Conservation (phyloP, 345 rosid genomes). For the Citrus medica region DNA sequence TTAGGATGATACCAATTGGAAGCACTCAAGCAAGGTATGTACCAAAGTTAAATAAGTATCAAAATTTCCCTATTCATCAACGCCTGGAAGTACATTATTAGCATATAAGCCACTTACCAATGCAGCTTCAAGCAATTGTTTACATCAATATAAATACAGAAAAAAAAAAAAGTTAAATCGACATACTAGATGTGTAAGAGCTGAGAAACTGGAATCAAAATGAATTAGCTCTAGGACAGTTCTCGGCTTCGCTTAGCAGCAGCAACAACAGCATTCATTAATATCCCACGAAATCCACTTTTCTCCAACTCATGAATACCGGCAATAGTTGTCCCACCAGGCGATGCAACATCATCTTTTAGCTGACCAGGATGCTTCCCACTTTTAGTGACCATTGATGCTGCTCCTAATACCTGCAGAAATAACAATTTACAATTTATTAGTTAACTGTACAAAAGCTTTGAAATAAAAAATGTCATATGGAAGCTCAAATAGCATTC, state of each 20-base stretch:
- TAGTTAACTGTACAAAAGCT: not conserved
- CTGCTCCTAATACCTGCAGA: slow-evolving; percentile 87
- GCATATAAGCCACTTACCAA: no score
- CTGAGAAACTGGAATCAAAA: not conserved
- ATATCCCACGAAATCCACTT: slow-evolving; percentile 68
- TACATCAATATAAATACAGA: no score
- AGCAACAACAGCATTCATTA: slow-evolving; percentile 91
- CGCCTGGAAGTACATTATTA: no score
- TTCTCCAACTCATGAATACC: slow-evolving; percentile 92
- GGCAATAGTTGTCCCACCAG: slow-evolving; percentile 90
- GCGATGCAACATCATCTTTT: slow-evolving; percentile 87
- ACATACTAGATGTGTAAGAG: not conserved
- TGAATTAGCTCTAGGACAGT: slow-evolving; percentile 49
- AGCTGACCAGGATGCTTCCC: slow-evolving; percentile 92
- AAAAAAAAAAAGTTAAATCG: not conserved
- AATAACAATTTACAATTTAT: not conserved
- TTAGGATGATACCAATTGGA: no score
- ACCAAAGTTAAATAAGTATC: no score
- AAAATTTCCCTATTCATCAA: no score
- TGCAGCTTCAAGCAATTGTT: not conserved
- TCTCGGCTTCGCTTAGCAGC: slow-evolving; percentile 75
- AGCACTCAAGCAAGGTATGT: no score
- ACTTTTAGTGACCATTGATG: slow-evolving; percentile 41
- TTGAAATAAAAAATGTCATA: not conserved
- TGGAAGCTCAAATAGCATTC: not conserved